Conservation (phyloP, 2,329 filamentous ascomycete species). For the Ascochyta clinopodiicola region DNA sequence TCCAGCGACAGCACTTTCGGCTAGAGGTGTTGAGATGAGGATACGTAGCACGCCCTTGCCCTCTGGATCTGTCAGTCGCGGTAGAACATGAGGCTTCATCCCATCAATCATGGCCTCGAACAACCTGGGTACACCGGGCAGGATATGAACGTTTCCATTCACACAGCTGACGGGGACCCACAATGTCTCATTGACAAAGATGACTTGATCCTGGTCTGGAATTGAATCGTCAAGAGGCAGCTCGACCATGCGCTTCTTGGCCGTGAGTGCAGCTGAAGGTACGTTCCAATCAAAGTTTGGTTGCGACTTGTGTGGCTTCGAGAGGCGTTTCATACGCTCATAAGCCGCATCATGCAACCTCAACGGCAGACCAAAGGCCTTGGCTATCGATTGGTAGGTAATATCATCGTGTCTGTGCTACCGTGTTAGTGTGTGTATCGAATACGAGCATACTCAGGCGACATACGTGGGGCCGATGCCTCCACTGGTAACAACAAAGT, state of each 20-base stretch:
- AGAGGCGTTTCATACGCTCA: slow-evolving; percentile 82
- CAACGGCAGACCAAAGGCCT: slow-evolving; percentile 80
- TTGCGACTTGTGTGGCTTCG: slow-evolving; percentile 74
- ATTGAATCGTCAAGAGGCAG: slow-evolving; percentile 76
- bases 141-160: slow-evolving; percentile 91
- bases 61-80: slow-evolving; percentile 78
- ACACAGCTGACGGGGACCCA: slow-evolving; percentile 92
- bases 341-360: slow-evolving; percentile 79
- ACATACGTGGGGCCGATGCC: slow-evolving; percentile 93
- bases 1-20: slow-evolving; percentile 83
- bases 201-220: slow-evolving; percentile 71
- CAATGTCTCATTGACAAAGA: slow-evolving; percentile 80
- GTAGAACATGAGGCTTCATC: slow-evolving; percentile 72
- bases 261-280: slow-evolving; percentile 77
- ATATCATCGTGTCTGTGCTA: slow-evolving; percentile 86
- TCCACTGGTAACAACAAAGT: slow-evolving; percentile 93
- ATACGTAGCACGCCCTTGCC: slow-evolving; percentile 81
- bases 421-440: slow-evolving; percentile 15
- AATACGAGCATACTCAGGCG: slow-evolving; percentile 6
- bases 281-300: slow-evolving; percentile 83
- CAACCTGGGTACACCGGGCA: slow-evolving; percentile 85
- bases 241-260: slow-evolving; percentile 89
- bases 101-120: slow-evolving; percentile 82
- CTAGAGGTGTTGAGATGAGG: slow-evolving; percentile 83
- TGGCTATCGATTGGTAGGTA: slow-evolving; percentile 92